phyloP scores from a whole-genome alignment of 2,329 filamentous ascomycete species.

The Scedosporium minutisporum region DNA sequence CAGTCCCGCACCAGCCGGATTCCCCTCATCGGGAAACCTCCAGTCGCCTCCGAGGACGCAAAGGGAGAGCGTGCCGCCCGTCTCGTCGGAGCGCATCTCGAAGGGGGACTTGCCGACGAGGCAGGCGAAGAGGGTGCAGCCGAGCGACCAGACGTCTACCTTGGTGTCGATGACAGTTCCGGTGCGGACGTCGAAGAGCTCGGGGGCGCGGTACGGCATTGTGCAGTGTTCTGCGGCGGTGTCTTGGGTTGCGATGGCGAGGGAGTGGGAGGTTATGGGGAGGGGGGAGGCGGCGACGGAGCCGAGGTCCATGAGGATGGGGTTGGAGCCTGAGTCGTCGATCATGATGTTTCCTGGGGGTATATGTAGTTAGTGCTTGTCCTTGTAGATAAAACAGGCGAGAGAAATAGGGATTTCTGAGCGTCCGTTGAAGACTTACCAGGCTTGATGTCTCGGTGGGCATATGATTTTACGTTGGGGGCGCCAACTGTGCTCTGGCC shows the following conservation, averaged over 20 bases:
- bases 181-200: slow-evolving; percentile 96
- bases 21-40: slow-evolving; percentile 84
- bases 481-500: slow-evolving; percentile 62
- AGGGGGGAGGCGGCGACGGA: slow-evolving; percentile 82
- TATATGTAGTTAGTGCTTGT: slow-evolving; percentile 7
- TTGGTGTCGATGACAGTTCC: slow-evolving; percentile 88
- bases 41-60: slow-evolving; percentile 92
- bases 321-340: slow-evolving; percentile 74
- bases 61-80: slow-evolving; percentile 83
- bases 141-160: slow-evolving; percentile 94
- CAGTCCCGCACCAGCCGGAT: slow-evolving; percentile 22
- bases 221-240: slow-evolving; percentile 92
- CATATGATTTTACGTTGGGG: slow-evolving; percentile 68
- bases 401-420: background rate
- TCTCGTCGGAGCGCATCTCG: slow-evolving; percentile 91
- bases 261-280: slow-evolving; percentile 78
- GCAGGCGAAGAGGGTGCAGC: slow-evolving; percentile 95
- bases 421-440: slow-evolving; percentile 41
- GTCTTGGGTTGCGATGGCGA: slow-evolving; percentile 88
- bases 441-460: slow-evolving; percentile 95
- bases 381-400: background rate
- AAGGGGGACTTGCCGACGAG: slow-evolving; percentile 95
- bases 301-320: slow-evolving; percentile 95
- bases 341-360: slow-evolving; percentile 91
- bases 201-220: slow-evolving; percentile 96